Base-by-base conservation (phyloP, 1,284 basidiomycete species). In the Boletus sp. region DNA sequence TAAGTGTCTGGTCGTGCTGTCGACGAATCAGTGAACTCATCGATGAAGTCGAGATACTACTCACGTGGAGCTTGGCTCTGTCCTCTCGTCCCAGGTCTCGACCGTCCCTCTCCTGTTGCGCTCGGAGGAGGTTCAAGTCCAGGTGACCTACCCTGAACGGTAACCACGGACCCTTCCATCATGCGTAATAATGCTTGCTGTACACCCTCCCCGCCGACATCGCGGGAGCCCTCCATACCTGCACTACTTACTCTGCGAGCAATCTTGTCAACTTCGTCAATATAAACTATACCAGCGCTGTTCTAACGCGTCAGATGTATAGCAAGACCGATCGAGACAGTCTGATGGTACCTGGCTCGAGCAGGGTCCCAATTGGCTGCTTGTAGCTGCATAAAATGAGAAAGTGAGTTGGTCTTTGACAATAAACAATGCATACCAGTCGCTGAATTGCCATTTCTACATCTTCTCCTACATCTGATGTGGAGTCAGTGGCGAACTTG, bases 231-330 rank as follows among this genome's bases (percentile, higher is more conserved):
- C 58, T 90, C 87, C 19, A 72, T 70, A 12, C 87, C 84, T 10
- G 76, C 73, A 22, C 75, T 68, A n/a, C 68, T 70, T 5, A 77
- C 72, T 49, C 83, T 86, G 32, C 85, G 77, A 3, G 90, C 88
- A 46, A 97, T 82, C 71, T 97, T 98, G 71, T 98, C 94, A 2
- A 94, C 75, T 71, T 98, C 95, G 61, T 98, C 95, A 44, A 98
- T 94, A 65, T 94, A 95, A 17, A 97, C 85, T 50, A 98, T 97
- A 4, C 93, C 93, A 59, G 83, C 82, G 59, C 90, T 92, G 32
- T 36, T 46, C 42, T 19, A 34, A 41, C 14, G 32, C 9, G 41
- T 62, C 16, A 52, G 45, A 27, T 53, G 17, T 10, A 39, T 9
- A 37, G 33, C 2, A n/a, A 23, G 6, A 8, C 7, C 0, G 12